phyloP scores from a whole-genome alignment of 139 green algal species.

The Prasinococcaceae sp. region DNA sequence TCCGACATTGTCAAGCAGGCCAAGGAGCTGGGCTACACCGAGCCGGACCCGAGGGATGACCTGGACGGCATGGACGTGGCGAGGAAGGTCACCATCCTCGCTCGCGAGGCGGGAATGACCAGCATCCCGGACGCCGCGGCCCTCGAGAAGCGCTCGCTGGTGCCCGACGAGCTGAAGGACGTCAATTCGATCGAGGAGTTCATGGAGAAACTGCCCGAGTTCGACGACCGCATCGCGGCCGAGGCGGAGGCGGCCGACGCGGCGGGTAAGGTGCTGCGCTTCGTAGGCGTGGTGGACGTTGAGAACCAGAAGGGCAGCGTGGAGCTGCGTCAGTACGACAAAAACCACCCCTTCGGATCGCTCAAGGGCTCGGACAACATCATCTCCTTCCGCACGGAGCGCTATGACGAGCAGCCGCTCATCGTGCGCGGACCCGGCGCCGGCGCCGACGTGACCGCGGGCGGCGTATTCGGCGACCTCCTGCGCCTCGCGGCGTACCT shows the following conservation, averaged over 20 bases:
- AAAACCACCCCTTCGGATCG: constrained; percentile 71
- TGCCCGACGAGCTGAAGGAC: constrained; percentile 34
- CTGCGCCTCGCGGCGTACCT: constrained; percentile 81
- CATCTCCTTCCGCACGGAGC: constrained; percentile 60
- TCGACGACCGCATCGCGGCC: constrained; percentile 64
- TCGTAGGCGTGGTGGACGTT: constrained; percentile 81
- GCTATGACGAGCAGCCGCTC: constrained; percentile 39
- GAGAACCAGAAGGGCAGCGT: constrained; percentile 51
- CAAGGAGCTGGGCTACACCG: constrained; percentile 77
- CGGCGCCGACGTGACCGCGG: constrained; percentile 88
- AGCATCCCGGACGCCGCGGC: constrained; percentile 76
- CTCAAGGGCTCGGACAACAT: constrained; percentile 82
- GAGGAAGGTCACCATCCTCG: constrained; percentile 84
- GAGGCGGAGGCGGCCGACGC: constrained; percentile 51
- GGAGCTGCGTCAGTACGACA: constrained; percentile 70
- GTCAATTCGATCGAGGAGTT: constrained; percentile 46
- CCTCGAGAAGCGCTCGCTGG: constrained; percentile 73
- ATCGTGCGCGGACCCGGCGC: constrained; percentile 80
- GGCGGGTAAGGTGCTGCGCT: constrained; percentile 76
- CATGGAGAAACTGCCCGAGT: constrained; percentile 71
- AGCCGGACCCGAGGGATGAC: constrained; percentile 91
- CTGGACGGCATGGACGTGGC: constrained; percentile 82
- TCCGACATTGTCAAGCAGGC: constrained; percentile 65
- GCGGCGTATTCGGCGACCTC: constrained; percentile 89
- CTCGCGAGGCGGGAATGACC: constrained; percentile 59